Evolutionary conservation across 352 stramenopile genomes (phyloP), one percentile per base, ranked within the genome.

Genomic region (Phytopythium helicoides): DNA sequence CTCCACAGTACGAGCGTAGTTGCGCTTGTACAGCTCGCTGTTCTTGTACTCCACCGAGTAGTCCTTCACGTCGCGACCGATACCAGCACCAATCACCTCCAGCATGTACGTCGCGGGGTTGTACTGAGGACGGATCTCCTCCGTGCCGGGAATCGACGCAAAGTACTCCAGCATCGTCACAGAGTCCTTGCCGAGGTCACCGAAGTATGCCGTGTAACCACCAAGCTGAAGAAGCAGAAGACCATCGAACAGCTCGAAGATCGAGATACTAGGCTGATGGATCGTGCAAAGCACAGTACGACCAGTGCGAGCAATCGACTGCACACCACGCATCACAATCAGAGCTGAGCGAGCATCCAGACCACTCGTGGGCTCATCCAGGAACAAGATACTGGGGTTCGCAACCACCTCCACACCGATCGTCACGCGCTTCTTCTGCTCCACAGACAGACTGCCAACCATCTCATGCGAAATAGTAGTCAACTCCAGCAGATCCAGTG

Each of bases 241-340:
- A 56, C 84, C 68, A 56, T 98, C 92, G 54, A 98, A 97, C 44
- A 91, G 74, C 56, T 94, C 82, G 54, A 98, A 98, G 52, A 98
- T 94, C 10, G 76, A 79, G n/a, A 82, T 73, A 60, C 85, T 74
- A 16, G 91, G 71, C 56, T 81, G 71, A 40, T 78, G 71, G 37
- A 78, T 77, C 19, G 67, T 81, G 18, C 67, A 81, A 41, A 98
- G 56, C 14, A 98, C 77, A 19, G 86, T 92, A 22, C 87, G 81
- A 19, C 92, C 90, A 10, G 73, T 96, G 4, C 80, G 73, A 15
- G 89, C 76, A 37, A 98, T 89, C 12, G 86, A 84, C 31, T 76
- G 68, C 26, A 98, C 75, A 11, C 81, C 81, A 5, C 73, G 67
- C 58, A 98, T 96, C 41, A 98, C 83, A 40, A 92, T 88, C 31